phyloP scores from a whole-genome alignment of 1,284 basidiomycete species.

The Microbotryum intermedium region DNA sequence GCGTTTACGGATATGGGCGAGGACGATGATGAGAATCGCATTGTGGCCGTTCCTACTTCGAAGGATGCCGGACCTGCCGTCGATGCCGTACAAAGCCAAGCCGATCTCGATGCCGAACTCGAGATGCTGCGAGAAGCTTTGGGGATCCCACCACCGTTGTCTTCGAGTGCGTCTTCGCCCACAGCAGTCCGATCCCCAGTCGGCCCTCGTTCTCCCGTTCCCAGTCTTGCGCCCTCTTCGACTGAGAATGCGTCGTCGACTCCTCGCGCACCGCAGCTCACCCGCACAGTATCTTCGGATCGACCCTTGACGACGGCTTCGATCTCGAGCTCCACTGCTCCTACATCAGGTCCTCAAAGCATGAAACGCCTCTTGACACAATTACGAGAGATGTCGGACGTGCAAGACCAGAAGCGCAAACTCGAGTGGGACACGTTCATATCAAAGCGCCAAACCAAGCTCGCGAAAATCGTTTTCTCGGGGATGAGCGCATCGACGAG shows the following conservation, averaged over 20 bases:
- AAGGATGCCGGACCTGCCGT: not conserved
- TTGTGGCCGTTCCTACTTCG: not conserved
- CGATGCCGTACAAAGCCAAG: constrained; percentile 9
- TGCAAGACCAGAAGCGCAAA: constrained; percentile 61
- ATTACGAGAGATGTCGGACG: constrained; percentile 76
- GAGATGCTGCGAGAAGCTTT: constrained; percentile 29
- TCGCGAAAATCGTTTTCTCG: constrained; percentile 3
- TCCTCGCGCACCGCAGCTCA: not conserved
- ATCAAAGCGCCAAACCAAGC: constrained; percentile 48
- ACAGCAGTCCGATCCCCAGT: not conserved
- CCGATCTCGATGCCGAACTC: constrained; percentile 26
- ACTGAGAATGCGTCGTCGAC: not conserved
- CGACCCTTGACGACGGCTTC: constrained; percentile 13
- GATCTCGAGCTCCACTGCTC: constrained; percentile 16
- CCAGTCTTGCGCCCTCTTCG: not conserved
- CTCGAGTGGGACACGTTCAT: constrained; percentile 86
- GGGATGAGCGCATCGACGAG: not conserved
- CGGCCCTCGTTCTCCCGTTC: not conserved
- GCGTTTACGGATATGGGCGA: constrained; percentile 46
- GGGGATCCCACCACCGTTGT: constrained; percentile 20
- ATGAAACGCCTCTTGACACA: constrained; percentile 68
- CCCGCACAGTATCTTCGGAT: not conserved
- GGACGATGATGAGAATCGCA: constrained; percentile 47
- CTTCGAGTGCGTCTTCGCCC: not conserved
- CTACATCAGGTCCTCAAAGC: constrained; percentile 50